Base-by-base conservation (phyloP, 73 alveolate genomes). In the Stentor coeruleus region DNA sequence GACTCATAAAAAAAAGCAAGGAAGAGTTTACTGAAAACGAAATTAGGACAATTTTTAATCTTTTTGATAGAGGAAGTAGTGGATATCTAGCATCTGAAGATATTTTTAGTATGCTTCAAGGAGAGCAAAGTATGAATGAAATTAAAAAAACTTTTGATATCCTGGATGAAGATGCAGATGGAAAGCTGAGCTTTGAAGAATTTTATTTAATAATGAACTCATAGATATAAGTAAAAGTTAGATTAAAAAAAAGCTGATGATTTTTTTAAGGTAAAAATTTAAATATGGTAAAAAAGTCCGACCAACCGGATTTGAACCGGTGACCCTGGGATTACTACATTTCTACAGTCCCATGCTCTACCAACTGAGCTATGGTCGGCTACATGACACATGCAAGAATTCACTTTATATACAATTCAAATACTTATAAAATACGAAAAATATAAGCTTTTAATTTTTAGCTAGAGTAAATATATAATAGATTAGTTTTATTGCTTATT, bases 81-180 rank as follows among this genome's bases (percentile, higher is more conserved):
- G 66, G 20, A 20, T 49, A 6, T 11, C 20, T 49, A 49, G 20
- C 28, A 11, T 6, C 66, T 11, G 66, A 49, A 49, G 66, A 49
- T 20, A 49, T 49, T 20, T 49, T 11, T 20, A 49, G 6, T 6
- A 11, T 49, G 20, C 66, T 49, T 20, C 28, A 49, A 49, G 66
- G 66, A 6, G 66, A 49, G 66, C 66, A 49, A 20, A 49, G 66
- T 49, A 11, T 49, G 20, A 20, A 49, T 11, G 66, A 49, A 6
- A 49, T 49, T 20, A 6, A 20, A 49, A 49, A 49, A 20, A 49
- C 66, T 20, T 49, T 49, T 20, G 66, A 49, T 20, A 49, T 49
- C 66, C 66, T 49, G 28, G 66, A 49, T 20, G 66, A 49, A 49
- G 66, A 49, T 20, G 66, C 66, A 49, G 66, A 49, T 20, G 66